A percentile compares a stretch with the other conserved stretches of the same genome.
phyloP scores from a whole-genome alignment of 805 yeast genomes.

The Cyberlindnera subsufficiens region DNA sequence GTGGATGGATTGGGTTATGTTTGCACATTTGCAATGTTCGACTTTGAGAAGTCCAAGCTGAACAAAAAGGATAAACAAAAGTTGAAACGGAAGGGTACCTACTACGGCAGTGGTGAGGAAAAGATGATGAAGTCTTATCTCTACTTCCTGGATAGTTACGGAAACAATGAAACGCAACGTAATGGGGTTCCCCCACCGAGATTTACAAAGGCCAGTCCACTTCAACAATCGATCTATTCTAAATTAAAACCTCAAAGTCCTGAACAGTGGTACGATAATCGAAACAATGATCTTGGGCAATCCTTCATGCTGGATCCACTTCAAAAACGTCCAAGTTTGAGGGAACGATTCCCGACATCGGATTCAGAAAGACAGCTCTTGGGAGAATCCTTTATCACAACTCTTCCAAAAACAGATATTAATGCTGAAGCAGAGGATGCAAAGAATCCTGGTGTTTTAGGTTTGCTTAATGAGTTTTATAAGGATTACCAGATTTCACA shows the following conservation, averaged over 20 bases:
- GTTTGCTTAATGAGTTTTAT: conserved; percentile 76
- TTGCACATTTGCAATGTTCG: conserved; percentile 90
- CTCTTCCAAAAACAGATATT: conserved; percentile 31
- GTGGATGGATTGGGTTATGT: conserved; percentile 94
- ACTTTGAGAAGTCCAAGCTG: conserved; percentile 55
- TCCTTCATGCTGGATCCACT: conserved; percentile 9
- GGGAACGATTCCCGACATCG: conserved; percentile 2
- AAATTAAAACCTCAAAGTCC: conserved; percentile 5
- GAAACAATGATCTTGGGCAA: conserved; percentile 1
- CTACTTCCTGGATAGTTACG: conserved; percentile 83
- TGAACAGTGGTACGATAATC: neutral
- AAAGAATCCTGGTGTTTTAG: conserved; percentile 55
- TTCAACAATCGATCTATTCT: conserved; percentile 1
- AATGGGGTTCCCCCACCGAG: conserved; percentile 11
- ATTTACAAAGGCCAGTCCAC: conserved; percentile 2
- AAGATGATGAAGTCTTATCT: conserved; percentile 91
- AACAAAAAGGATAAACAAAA: conserved; percentile 27
- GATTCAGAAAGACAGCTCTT: conserved; percentile 16
- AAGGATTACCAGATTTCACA: conserved; percentile 31
- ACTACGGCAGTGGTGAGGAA: conserved; percentile 49
- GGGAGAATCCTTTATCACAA: conserved; percentile 40
- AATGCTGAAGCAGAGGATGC: conserved; percentile 25
- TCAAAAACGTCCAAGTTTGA: neutral
- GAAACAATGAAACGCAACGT: conserved; percentile 33
- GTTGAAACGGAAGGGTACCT: conserved; percentile 26